Conservation (phyloP, 805 yeast genomes). For the Myxozyma melibiosi region DNA sequence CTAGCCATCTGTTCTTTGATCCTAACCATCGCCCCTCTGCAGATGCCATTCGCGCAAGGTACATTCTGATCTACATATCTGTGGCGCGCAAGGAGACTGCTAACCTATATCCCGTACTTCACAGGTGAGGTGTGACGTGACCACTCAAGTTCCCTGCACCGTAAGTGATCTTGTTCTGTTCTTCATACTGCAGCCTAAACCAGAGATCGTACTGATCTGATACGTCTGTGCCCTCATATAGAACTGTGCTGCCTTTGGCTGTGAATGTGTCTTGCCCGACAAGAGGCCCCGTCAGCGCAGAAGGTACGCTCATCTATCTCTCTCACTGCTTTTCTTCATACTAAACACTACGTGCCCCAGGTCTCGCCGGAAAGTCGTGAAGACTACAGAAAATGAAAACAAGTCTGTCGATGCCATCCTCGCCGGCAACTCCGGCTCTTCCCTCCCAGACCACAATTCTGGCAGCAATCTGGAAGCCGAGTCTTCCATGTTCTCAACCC, state of each 20-base stretch:
- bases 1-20: too few relatives aligned
- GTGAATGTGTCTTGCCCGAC: slow-evolving; percentile 10
- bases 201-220: neutral
- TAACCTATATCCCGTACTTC: neutral
- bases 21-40: too few relatives aligned
- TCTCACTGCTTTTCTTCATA: neutral
- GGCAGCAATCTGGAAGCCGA: neutral
- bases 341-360: slow-evolving; percentile 3
- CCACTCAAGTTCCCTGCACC: slow-evolving; percentile 58
- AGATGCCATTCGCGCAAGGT: too few relatives aligned
- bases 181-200: neutral
- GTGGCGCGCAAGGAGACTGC: neutral
- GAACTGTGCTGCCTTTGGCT: slow-evolving; percentile 39
- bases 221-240: slow-evolving; percentile 6
- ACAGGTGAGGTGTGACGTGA: slow-evolving; percentile 52
- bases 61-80: neutral
- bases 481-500: slow-evolving; percentile 38
- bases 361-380: slow-evolving; percentile 30
- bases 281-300: neutral
- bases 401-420: neutral
- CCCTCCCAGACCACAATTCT: neutral
- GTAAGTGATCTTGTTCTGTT: slow-evolving; percentile 28
- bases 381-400: neutral
- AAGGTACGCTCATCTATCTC: neutral
- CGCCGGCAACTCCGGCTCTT: neutral